Percentiles rank a stretch among this genome's conserved stretches.
phyloP scores from a whole-genome alignment of 2,329 filamentous ascomycete genomes.

The Hymenoscyphus scutula region DNA sequence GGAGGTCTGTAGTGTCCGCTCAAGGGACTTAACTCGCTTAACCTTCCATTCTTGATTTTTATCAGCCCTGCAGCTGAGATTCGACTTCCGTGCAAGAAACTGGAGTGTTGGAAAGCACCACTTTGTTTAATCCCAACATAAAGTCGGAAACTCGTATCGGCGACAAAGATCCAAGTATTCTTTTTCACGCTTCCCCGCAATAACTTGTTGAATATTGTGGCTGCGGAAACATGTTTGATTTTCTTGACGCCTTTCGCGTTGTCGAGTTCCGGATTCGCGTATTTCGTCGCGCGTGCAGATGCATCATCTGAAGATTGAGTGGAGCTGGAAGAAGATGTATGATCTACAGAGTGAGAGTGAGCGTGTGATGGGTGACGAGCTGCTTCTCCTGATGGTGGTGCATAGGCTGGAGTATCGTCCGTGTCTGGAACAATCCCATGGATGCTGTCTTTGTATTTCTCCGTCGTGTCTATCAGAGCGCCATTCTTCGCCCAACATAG shows the following conservation, averaged over 20 bases:
- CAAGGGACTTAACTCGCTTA: slow-evolving; percentile 68
- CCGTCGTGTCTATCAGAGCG: slow-evolving; percentile 71
- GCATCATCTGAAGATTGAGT: slow-evolving; percentile 41
- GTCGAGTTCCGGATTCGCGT: slow-evolving; percentile 62
- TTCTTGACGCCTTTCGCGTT: slow-evolving; percentile 59
- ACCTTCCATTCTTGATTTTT: slow-evolving; percentile 75
- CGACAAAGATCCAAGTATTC: slow-evolving; percentile 92
- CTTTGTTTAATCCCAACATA: slow-evolving; percentile 90
- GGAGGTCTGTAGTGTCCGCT: slow-evolving; percentile 85
- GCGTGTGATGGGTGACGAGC: slow-evolving; percentile 16
- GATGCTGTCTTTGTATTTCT: slow-evolving; percentile 74
- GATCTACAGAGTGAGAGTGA: slow-evolving; percentile 5
- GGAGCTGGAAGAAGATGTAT: slow-evolving; percentile 13
- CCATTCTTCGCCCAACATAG: slow-evolving; percentile 88
- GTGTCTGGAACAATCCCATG: slow-evolving; percentile 66
- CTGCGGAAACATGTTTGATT: slow-evolving; percentile 65
- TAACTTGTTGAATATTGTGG: slow-evolving; percentile 74
- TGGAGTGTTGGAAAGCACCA: slow-evolving; percentile 87
- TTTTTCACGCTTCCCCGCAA: slow-evolving; percentile 76
- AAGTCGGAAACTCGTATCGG: slow-evolving; percentile 78
- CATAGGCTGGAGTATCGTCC: slow-evolving; percentile 57
- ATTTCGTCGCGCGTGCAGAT: slow-evolving; percentile 60
- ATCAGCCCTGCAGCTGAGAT: slow-evolving; percentile 83
- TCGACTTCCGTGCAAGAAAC: slow-evolving; percentile 78
- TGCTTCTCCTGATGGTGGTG: slow-evolving; percentile 27